Evolutionary conservation across 1,284 basidiomycete species (phyloP), one percentile per base, ranked within the genome.

Genomic region (Melampsora larici-populina): DNA sequence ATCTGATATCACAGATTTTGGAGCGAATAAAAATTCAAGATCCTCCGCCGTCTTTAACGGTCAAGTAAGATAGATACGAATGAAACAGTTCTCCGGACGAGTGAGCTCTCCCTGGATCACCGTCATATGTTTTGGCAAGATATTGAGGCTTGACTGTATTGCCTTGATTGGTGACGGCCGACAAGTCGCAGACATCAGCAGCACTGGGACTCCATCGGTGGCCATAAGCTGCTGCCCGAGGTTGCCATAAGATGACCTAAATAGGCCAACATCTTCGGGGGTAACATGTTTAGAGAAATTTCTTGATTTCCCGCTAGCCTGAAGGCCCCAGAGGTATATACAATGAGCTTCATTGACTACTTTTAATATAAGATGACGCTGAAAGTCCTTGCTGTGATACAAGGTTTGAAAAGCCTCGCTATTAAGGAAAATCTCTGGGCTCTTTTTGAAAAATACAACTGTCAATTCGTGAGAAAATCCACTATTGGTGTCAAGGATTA

Each of bases 301-400:
- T 13, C 40, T n/a, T 8, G 63, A 65, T 51, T 21, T 1, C n/a
- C n/a, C n/a, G n/a, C n/a, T n/a, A n/a, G n/a, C n/a, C n/a, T n/a
- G n/a, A n/a, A n/a, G n/a, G n/a, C 67, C 67, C 67, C 67, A 69
- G 2, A 26, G n/a, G 48, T 69, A 69, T 4, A 69, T 51, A 46
- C 29, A 51, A 21, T 69, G 46, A 4, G 67, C 46, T 21, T 69
- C n/a, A 9, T 69, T 31, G n/a, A 51, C n/a, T 51, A 69, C 67
- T 21, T 31, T 31, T 21, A 69, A 21, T 17, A 26, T 51, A 26
- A 69, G 21, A 11, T 43, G 6, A 6, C 48, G 13, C 48, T 67
- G 65, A 43, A 36, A 40, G 40, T 67, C 36, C n/a, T n/a, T n/a
- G n/a, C n/a, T n/a, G n/a, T n/a, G n/a, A n/a, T n/a, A n/a, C n/a